phyloP scores from a whole-genome alignment of 495 filamentous ascomycete species.

The Hyaloscypha finlandica region DNA sequence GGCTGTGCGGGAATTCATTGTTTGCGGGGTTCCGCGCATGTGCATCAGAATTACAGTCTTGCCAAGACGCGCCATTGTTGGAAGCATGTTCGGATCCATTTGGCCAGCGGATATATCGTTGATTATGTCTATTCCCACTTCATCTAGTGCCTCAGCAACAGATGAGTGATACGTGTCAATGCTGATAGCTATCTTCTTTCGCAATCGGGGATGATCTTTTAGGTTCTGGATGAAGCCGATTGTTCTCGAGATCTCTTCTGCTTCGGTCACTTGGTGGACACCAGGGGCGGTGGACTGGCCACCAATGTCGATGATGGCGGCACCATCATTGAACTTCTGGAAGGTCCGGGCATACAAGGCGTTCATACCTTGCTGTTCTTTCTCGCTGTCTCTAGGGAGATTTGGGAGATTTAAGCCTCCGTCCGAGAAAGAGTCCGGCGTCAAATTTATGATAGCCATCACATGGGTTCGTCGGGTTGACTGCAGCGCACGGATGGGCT shows the following conservation, averaged over 20 bases:
- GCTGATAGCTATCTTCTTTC: constrained; percentile 61
- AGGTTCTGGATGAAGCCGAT: neutral
- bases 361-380: neutral
- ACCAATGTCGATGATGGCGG: constrained; percentile 87
- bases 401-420: constrained; percentile 67
- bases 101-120: constrained; percentile 90
- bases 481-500: constrained; percentile 63
- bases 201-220: neutral
- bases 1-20: constrained; percentile 69
- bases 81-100: constrained; percentile 80
- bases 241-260: constrained; percentile 77
- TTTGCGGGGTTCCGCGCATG: constrained; percentile 86
- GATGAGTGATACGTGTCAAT: constrained; percentile 89
- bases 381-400: constrained; percentile 16
- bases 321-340: constrained; percentile 43
- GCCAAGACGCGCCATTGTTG: constrained; percentile 76
- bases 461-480: constrained; percentile 69
- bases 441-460: constrained; percentile 95
- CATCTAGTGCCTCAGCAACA: constrained; percentile 79
- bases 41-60: constrained; percentile 90
- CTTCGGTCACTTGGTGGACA: constrained; percentile 60
- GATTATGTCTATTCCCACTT: constrained; percentile 87
- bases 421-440: constrained; percentile 96
- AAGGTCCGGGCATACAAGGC: neutral
- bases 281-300: constrained; percentile 88